Evolutionary conservation across 2,329 filamentous ascomycete species (phyloP).

Genomic region (Aspergillus piperis): DNA sequence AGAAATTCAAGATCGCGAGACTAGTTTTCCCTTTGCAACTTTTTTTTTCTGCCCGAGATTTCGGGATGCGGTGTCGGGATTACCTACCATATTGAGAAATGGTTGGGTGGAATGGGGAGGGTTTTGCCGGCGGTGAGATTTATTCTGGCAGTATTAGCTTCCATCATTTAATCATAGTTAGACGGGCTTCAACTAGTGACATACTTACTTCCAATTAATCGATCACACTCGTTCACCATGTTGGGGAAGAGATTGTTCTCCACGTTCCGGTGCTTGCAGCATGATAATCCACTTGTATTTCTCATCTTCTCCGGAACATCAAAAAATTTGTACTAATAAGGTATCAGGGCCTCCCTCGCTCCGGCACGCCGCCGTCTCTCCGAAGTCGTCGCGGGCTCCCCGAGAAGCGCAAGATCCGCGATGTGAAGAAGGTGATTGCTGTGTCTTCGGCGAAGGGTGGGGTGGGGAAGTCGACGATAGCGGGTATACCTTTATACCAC

Average conservation of each 20-base stretch:
- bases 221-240: slow-evolving; percentile 8
- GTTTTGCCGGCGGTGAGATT: slow-evolving; percentile 22
- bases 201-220: background rate
- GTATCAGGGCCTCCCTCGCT: slow-evolving; percentile 78
- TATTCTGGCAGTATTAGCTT: slow-evolving; percentile 25
- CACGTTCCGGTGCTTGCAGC: slow-evolving; percentile 55
- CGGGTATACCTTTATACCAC: slow-evolving; percentile 55
- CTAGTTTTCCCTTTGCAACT: slow-evolving; percentile 17
- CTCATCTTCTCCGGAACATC: background rate
- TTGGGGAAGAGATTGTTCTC: slow-evolving; percentile 55
- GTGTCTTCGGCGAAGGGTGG: slow-evolving; percentile 96
- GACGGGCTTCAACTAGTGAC: background rate
- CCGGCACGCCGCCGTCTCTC: slow-evolving; percentile 66
- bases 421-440: slow-evolving; percentile 91
- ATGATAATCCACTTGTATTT: slow-evolving; percentile 85
- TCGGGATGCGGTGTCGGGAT: slow-evolving; percentile 19
- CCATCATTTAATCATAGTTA: slow-evolving; percentile 1
- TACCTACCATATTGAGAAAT: background rate
- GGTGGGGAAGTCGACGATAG: slow-evolving; percentile 95
- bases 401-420: slow-evolving; percentile 73
- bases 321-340: background rate
- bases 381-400: slow-evolving; percentile 79
- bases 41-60: slow-evolving; percentile 22
- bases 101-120: background rate
- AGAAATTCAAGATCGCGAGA: background rate